phyloP scores from a whole-genome alignment of 2,329 filamentous ascomycete species.

The Neonectria faginata region DNA sequence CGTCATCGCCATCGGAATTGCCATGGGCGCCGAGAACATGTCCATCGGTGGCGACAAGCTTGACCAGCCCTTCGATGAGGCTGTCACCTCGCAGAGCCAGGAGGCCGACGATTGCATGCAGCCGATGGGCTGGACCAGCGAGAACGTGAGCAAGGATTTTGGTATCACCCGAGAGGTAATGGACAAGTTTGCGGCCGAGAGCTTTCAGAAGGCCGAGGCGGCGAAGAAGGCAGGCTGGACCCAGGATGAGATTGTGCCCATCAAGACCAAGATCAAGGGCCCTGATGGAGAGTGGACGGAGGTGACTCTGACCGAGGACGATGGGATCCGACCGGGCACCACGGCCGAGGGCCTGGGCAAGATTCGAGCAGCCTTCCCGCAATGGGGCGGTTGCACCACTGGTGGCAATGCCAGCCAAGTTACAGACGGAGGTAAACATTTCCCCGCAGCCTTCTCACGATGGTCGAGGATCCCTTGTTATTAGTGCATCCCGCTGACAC shows the following conservation, averaged over 20 bases:
- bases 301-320: slow-evolving; percentile 85
- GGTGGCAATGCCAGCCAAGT: slow-evolving; percentile 96
- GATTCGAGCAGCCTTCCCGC: slow-evolving; percentile 89
- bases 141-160: slow-evolving; percentile 95
- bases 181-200: slow-evolving; percentile 88
- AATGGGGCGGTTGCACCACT: slow-evolving; percentile 87
- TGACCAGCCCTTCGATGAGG: slow-evolving; percentile 79
- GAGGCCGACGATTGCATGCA: slow-evolving; percentile 88
- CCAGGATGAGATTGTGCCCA: slow-evolving; percentile 93
- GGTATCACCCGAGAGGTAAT: slow-evolving; percentile 82
- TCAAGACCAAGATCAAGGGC: slow-evolving; percentile 84
- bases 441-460: not conserved
- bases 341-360: slow-evolving; percentile 85
- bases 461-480: not conserved
- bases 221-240: slow-evolving; percentile 94
- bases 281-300: slow-evolving; percentile 82
- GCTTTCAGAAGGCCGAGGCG: slow-evolving; percentile 85
- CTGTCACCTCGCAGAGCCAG: slow-evolving; percentile 76
- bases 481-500: slow-evolving; percentile 25
- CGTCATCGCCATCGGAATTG: slow-evolving; percentile 87
- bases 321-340: slow-evolving; percentile 91
- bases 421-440: slow-evolving; percentile 80
- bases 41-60: slow-evolving; percentile 76
- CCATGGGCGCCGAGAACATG: slow-evolving; percentile 92
- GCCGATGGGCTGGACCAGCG: slow-evolving; percentile 98